phyloP scores from a whole-genome alignment of 2,329 filamentous ascomycete species.

The Endocalyx cinctus region DNA sequence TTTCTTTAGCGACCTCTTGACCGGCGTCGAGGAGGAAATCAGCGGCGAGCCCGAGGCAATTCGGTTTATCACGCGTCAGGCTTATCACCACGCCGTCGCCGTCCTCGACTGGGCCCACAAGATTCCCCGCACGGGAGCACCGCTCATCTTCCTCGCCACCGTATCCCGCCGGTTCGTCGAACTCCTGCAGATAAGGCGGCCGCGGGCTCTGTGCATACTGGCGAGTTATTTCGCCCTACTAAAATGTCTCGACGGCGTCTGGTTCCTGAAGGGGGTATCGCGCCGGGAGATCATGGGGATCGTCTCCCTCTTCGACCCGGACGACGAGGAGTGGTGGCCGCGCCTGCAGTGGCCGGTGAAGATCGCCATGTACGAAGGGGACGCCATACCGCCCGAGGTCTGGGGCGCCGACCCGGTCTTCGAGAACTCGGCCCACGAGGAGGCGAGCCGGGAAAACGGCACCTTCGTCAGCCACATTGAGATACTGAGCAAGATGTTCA shows the following conservation, averaged over 20 bases:
- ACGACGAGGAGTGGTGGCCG: constrained; percentile 54
- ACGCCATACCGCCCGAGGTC: constrained; percentile 49
- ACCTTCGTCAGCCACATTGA: constrained; percentile 42
- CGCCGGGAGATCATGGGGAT: constrained; percentile 62
- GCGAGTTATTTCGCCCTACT: constrained; percentile 64
- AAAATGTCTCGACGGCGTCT: constrained; percentile 56
- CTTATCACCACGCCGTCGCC: constrained; percentile 60
- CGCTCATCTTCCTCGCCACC: constrained; percentile 60
- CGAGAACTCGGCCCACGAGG: constrained; percentile 33
- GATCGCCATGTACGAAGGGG: constrained; percentile 53
- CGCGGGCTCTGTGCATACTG: constrained; percentile 58
- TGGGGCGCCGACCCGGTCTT: constrained; percentile 51
- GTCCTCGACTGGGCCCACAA: constrained; percentile 63
- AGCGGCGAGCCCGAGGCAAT: constrained; percentile 18
- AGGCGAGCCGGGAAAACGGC: constrained; percentile 21
- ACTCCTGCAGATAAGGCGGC: constrained; percentile 53
- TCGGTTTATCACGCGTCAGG: constrained; percentile 40
- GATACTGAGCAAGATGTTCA: constrained; percentile 37
- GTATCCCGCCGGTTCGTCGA: constrained; percentile 59
- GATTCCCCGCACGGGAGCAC: constrained; percentile 53
- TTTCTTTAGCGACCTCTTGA: constrained; percentile 58
- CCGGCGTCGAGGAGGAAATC: constrained; percentile 54
- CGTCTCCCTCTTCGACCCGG: constrained; percentile 52
- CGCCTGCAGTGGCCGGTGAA: constrained; percentile 58
- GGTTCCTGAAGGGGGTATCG: constrained; percentile 68